Evolutionary conservation across 2,329 filamentous ascomycete species (phyloP).

Genomic region (Cercospora brassicicola): DNA sequence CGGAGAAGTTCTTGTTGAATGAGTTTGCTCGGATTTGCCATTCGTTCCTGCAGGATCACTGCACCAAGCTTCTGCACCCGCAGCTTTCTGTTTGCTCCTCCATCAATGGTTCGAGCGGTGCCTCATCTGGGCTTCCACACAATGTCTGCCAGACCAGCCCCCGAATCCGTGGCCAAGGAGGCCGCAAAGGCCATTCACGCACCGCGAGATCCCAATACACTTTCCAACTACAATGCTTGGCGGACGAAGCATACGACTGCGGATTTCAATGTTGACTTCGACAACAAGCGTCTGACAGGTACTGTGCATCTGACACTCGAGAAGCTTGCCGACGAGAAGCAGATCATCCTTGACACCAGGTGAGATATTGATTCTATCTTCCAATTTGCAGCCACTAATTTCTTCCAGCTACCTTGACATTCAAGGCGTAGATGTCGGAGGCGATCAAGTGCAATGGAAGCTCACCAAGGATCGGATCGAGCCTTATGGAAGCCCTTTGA

Average conservation of each 20-base stretch:
- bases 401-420: conserved; percentile 66
- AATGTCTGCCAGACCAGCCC: conserved; percentile 34
- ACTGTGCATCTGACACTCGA: conserved; percentile 74
- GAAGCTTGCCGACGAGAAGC: conserved; percentile 71
- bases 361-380: conserved; percentile 19
- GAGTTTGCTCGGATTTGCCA: conserved; percentile 16
- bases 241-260: conserved; percentile 79
- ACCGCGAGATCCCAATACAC: conserved; percentile 73
- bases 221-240: conserved; percentile 90
- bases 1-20: conserved; percentile 10
- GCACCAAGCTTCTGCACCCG: conserved; percentile 1
- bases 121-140: conserved; percentile 11
- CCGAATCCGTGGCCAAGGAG: conserved; percentile 29
- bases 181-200: conserved; percentile 38
- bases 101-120: conserved; percentile 14
- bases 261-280: conserved; percentile 80
- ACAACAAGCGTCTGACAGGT: conserved; percentile 72
- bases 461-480: conserved; percentile 65
- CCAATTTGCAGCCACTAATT: background rate
- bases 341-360: conserved; percentile 78
- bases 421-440: conserved; percentile 68
- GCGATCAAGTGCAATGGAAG: conserved; percentile 65
- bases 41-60: conserved; percentile 12
- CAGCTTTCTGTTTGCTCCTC: conserved; percentile 9
- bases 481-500: conserved; percentile 72